A percentile compares a stretch with the other conserved stretches of the same genome.
Evolutionary conservation across 345 rosid species (phyloP).

Genomic region (Eucalyptus tenuipes): DNA sequence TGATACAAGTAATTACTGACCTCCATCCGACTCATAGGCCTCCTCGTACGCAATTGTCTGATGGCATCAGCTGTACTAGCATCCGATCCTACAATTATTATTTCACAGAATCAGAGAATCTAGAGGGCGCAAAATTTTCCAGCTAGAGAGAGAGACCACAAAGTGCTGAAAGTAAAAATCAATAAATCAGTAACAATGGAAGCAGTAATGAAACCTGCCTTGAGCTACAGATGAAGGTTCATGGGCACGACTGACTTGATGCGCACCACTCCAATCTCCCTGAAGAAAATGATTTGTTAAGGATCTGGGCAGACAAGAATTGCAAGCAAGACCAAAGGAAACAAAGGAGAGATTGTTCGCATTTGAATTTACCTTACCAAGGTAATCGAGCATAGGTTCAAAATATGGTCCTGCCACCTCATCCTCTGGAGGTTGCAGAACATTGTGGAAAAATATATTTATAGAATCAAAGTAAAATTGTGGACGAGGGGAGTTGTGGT

Average conservation of each 20-base stretch:
- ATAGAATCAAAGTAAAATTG: constrained; percentile 92
- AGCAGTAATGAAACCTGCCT: constrained; percentile 11
- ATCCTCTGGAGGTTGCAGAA: constrained; percentile 86
- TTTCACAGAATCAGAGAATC: not conserved
- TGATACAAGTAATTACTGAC: constrained; percentile 18
- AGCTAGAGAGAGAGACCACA: not conserved
- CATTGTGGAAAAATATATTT: constrained; percentile 92
- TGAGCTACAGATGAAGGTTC: constrained; percentile 36
- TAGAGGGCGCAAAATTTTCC: not conserved
- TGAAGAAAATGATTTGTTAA: constrained; percentile 17
- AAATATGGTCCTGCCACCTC: constrained; percentile 44
- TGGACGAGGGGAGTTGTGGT: constrained; percentile 96
- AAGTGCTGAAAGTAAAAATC: not conserved
- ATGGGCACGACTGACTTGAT: constrained; percentile 24
- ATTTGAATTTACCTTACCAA: constrained; percentile 59
- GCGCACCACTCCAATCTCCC: constrained; percentile 54
- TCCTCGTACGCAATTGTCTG: constrained; percentile 59
- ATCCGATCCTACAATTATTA: constrained; percentile 24
- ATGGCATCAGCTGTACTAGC: constrained; percentile 39
- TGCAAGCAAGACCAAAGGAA: not conserved
- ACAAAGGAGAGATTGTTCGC: not conserved
- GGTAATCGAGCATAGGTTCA: constrained; percentile 53
- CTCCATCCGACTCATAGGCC: constrained; percentile 77
- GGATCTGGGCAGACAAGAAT: not conserved
- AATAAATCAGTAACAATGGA: not conserved